Evolutionary conservation across 768 basidiomycete species (phyloP).

Genomic region (Calocybe indica): DNA sequence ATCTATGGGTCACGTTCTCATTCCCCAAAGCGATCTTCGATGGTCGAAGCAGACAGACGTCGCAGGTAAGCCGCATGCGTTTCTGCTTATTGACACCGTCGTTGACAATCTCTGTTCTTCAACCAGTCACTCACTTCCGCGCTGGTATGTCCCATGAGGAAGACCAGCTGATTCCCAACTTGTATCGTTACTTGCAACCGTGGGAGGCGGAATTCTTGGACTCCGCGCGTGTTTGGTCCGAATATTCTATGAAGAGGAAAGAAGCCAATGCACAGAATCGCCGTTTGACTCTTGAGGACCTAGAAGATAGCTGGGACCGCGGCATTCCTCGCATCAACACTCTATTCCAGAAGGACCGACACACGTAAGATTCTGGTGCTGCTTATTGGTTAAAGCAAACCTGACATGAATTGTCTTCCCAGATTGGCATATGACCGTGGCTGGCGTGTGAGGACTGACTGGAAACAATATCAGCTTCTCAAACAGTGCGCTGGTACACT

Average conservation of each 20-base stretch:
- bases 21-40: slow-evolving; percentile 94
- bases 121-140: slow-evolving; percentile 91
- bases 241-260: slow-evolving; percentile 99
- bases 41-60: slow-evolving; percentile 99
- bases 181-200: slow-evolving; percentile 94
- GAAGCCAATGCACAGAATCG: slow-evolving; percentile 99
- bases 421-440: slow-evolving; percentile 97
- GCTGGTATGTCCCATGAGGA: slow-evolving; percentile 97
- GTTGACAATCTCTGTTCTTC: slow-evolving; percentile 2
- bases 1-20: slow-evolving; percentile 98
- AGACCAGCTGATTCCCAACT: slow-evolving; percentile 91
- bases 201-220: slow-evolving; percentile 99
- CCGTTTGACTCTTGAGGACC: slow-evolving; percentile 92
- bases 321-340: slow-evolving; percentile 99
- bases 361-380: slow-evolving; percentile 51
- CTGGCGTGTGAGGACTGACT: slow-evolving; percentile 96
- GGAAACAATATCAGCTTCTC: slow-evolving; percentile 94
- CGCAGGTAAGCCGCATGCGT: slow-evolving; percentile 47
- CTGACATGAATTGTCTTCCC: slow-evolving; percentile 5
- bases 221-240: slow-evolving; percentile 97
- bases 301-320: slow-evolving; percentile 98
- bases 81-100: neutral
- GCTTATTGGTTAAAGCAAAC: neutral
- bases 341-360: slow-evolving; percentile 96
- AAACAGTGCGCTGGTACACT: slow-evolving; percentile 60